Conservation (phyloP, 441 rosid species). For the Francoa sonchifolia region DNA sequence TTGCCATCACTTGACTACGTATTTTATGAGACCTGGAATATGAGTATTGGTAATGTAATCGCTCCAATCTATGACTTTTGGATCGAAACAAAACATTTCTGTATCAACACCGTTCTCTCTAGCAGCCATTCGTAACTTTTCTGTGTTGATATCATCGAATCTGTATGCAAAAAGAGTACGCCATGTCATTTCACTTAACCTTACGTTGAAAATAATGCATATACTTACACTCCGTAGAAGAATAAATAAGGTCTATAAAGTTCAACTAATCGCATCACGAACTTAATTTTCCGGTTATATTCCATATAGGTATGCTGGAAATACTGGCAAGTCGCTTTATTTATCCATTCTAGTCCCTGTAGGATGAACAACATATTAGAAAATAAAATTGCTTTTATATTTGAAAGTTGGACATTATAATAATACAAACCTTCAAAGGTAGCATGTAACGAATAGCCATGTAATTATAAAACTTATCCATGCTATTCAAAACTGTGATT, state of each 20-base stretch:
- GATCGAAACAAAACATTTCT: constrained; percentile 31
- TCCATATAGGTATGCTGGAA: constrained; percentile 32
- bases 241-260: constrained; percentile 24
- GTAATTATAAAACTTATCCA: constrained; percentile 8
- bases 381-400: no score
- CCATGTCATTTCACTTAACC: background rate
- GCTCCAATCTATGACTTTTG: constrained; percentile 34
- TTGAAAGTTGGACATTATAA: no score
- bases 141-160: constrained; percentile 36
- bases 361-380: no score
- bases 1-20: constrained; percentile 28
- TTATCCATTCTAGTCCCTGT: constrained; percentile 52
- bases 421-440: constrained; percentile 11
- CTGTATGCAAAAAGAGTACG: constrained; percentile 13
- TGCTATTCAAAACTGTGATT: background rate
- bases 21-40: constrained; percentile 25
- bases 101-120: constrained; percentile 12
- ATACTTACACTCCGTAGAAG: constrained; percentile 36
- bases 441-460: constrained; percentile 4
- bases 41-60: constrained; percentile 27
- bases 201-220: background rate
- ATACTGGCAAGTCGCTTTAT: constrained; percentile 33
- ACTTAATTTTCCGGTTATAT: constrained; percentile 31
- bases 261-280: background rate
- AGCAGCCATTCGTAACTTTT: constrained; percentile 20